Base-by-base conservation (phyloP, 495 filamentous ascomycete species). In the Thermochaetoides thermophila region DNA sequence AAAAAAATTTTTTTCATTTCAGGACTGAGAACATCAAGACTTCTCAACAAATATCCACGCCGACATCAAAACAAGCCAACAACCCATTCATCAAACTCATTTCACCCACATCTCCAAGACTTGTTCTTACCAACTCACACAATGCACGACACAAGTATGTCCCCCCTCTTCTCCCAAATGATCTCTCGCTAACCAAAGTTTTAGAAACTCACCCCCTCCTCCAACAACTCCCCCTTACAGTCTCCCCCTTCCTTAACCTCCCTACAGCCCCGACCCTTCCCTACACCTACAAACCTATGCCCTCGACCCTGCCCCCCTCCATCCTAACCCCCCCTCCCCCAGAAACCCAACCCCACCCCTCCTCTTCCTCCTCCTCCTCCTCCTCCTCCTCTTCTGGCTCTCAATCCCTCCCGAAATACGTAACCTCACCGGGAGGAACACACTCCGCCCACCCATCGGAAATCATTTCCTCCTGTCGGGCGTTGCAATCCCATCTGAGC, bases 231-330 rank as follows among this genome's bases (percentile, higher is more conserved):
- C 82, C 86, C 32, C 68, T 96, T 31, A 87, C 83, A 38, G 84
- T 95, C 34, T 94, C 86, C 19, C 89, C 89, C 16, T 94, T 93
- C 65, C 74, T 95, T 55, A 79, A 75, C 39, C 82, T 96, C 24
- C 89, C 91, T 18, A 74, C 80, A 7, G 76, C 89, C 17, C 78
- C 85, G 29, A 94, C 89, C 2, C 73, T 97, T 2, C 89, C 89
- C 20, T 96, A 95, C 61, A 92, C 80, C 27, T 97, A 95, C 71
- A 85, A 83, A 49, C 65, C 75, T 4, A 76, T 97, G 40, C 76
- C 89, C 0, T 83, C 81, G 5, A 78, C 81, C 1, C 68, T 97
- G 0, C 89, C 89, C 0, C 77, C 79, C 1, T 83, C 84, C 8
- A 67, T 75, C 15, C 75, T 75, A 5, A 69, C 73, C 48, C 44